phyloP scores from a whole-genome alignment of 139 green algal genomes.

The Chlamydomonas sphaeroides region DNA sequence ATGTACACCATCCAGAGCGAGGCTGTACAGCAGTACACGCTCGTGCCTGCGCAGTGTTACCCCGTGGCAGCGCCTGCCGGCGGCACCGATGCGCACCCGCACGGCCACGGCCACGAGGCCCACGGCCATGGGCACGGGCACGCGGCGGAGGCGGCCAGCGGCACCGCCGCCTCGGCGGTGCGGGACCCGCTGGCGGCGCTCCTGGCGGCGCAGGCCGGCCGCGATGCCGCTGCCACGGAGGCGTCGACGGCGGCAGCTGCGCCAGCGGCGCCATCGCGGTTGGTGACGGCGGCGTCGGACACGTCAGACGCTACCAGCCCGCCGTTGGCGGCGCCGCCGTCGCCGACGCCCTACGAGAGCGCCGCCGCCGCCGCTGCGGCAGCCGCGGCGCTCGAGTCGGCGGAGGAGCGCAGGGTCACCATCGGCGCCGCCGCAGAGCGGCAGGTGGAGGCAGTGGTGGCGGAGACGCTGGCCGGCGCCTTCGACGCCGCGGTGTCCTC shows the following conservation, averaged over 20 bases:
- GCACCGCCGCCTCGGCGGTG: not conserved
- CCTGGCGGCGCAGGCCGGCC: slow-evolving; percentile 34
- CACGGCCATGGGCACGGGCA: not conserved
- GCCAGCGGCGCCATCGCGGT: not conserved
- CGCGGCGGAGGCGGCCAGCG: not conserved
- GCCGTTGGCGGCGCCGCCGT: not conserved
- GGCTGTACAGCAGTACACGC: slow-evolving; percentile 88
- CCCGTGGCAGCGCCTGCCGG: slow-evolving; percentile 28
- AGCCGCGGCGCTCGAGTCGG: not conserved
- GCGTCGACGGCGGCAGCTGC: not conserved
- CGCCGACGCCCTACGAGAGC: not conserved
- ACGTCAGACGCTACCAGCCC: slow-evolving; percentile 31
- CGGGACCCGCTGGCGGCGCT: slow-evolving; percentile 51
- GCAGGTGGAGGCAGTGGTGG: not conserved
- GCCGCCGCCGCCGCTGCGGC: no score
- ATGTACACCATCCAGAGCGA: slow-evolving; percentile 74
- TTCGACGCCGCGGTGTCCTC: no score
- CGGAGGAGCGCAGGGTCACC: no score
- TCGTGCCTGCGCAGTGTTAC: slow-evolving; percentile 71
- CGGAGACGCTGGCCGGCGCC: not conserved
- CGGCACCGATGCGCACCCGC: not conserved
- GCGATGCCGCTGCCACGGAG: not conserved
- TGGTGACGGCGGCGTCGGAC: not conserved
- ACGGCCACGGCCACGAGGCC: not conserved
- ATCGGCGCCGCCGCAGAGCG: no score